Conservation (phyloP, 2,329 filamentous ascomycete species). For the Calonectria crousiana region DNA sequence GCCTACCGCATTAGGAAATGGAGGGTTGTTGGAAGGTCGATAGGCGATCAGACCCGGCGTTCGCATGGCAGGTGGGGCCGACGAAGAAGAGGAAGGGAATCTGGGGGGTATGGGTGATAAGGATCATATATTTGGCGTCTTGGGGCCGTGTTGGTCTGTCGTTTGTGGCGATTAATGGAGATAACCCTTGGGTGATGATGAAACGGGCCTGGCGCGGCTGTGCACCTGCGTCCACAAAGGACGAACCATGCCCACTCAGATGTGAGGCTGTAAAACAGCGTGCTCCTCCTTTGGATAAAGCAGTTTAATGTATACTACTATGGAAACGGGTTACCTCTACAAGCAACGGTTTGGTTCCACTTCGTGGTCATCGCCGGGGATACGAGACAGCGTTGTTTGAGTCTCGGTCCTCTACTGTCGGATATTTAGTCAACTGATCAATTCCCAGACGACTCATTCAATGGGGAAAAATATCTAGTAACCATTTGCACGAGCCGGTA, state of each 20-base stretch:
- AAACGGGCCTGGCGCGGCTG: not conserved
- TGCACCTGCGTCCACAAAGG: not conserved
- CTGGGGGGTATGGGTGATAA: not conserved
- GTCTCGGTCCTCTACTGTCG: not conserved
- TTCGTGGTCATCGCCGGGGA: not conserved
- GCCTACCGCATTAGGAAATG: constrained; percentile 20
- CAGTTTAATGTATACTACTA: not conserved
- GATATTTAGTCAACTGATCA: not conserved
- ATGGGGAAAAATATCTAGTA: not conserved
- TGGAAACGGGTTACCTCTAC: not conserved
- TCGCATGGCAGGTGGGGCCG: not conserved
- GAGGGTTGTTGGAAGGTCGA: not conserved
- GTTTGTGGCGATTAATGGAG: too few species aligned
- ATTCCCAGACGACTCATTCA: not conserved
- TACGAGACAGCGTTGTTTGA: not conserved
- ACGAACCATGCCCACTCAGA: not conserved
- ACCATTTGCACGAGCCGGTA: not conserved
- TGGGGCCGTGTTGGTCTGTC: not conserved
- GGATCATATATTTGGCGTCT: too few species aligned
- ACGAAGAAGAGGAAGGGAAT: not conserved
- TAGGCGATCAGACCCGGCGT: not conserved
- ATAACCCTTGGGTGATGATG: not conserved
- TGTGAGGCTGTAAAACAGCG: not conserved
- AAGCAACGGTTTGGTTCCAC: not conserved
- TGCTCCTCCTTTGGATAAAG: not conserved